These are phyloP conservation scores for Penicillium angulare DNA, from an alignment of 495 filamentous ascomycete species.

Conservation along the genomic window DNA sequence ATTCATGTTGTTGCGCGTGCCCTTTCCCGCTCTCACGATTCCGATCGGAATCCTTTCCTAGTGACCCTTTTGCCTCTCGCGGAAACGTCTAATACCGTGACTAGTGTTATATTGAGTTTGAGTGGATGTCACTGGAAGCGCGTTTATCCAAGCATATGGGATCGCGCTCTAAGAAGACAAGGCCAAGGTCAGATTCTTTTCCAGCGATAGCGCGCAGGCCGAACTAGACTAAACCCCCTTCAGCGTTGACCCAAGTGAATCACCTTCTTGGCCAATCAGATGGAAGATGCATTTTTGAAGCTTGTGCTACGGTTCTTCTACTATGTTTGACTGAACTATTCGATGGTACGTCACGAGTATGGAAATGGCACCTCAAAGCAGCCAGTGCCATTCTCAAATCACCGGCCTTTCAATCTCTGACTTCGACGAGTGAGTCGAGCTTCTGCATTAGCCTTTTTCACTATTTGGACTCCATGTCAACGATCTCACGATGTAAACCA, in stretches of 20 bases:
- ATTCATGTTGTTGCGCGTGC: conserved; percentile 26
- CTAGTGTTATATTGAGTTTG: conserved; percentile 25
- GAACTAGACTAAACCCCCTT: neutral
- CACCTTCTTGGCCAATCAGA: conserved; percentile 11
- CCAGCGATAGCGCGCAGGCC: neutral
- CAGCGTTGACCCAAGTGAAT: conserved; percentile 26
- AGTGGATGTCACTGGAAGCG: conserved; percentile 32
- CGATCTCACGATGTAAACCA: conserved; percentile 30
- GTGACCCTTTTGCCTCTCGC: conserved; percentile 26
- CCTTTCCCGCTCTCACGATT: conserved; percentile 22
- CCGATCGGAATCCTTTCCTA: conserved; percentile 28
- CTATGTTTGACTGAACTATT: conserved; percentile 29
- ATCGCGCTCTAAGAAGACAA: conserved; percentile 22
- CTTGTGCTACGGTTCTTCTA: conserved; percentile 23
- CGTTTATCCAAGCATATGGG: conserved; percentile 29
- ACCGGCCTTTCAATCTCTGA: conserved; percentile 11
- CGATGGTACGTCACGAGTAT: conserved; percentile 24
- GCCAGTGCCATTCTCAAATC: conserved; percentile 28
- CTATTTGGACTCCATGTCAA: conserved; percentile 33
- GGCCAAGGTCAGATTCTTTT: conserved; percentile 16
- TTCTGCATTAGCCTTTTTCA: conserved; percentile 30
- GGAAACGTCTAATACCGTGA: conserved; percentile 24
- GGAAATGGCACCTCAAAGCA: conserved; percentile 34
- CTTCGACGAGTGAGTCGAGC: conserved; percentile 15
- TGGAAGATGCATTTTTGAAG: conserved; percentile 20